Percentiles rank a stretch among this genome's conserved stretches.
Evolutionary conservation across 192 early-diverging fungal species (phyloP).

Genomic region (Coemansia nantahalensis): DNA sequence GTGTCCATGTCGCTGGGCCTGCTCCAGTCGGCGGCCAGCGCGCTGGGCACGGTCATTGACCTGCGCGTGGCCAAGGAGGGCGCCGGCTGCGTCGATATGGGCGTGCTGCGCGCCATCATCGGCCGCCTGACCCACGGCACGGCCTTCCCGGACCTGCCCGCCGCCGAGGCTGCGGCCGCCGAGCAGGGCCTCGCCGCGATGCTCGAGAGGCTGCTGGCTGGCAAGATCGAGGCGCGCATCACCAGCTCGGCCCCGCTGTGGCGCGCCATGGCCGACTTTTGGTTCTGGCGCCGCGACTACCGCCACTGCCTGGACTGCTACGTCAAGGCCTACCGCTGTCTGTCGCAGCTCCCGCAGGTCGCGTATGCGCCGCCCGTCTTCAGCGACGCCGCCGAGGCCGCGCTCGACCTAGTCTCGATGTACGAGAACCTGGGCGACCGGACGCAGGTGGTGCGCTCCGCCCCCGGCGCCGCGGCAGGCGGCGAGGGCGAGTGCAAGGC

Average conservation of each 20-base stretch:
- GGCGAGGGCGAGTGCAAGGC: conserved; percentile 39
- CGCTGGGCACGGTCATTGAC: conserved; percentile 79
- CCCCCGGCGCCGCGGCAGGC: conserved; percentile 16
- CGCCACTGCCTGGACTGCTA: conserved; percentile 74
- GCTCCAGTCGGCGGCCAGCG: conserved; percentile 78
- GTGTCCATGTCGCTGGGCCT: conserved; percentile 67
- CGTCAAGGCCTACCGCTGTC: conserved; percentile 79
- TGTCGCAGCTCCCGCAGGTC: conserved; percentile 74
- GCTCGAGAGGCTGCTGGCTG: conserved; percentile 64
- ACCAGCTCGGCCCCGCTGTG: conserved; percentile 73
- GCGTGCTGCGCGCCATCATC: conserved; percentile 74
- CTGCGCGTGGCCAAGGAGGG: conserved; percentile 58
- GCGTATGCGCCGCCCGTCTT: conserved; percentile 70
- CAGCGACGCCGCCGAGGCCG: conserved; percentile 63
- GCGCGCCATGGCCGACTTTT: conserved; percentile 74
- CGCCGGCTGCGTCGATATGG: conserved; percentile 75
- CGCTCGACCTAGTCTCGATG: conserved; percentile 73
- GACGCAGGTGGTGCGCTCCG: conserved; percentile 43
- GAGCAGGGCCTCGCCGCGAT: conserved; percentile 19
- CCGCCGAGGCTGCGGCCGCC: conserved; percentile 52
- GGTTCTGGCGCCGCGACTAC: conserved; percentile 61
- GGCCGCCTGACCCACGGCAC: conserved; percentile 57
- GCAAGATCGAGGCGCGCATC: conserved; percentile 73
- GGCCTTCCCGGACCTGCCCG: conserved; percentile 14
- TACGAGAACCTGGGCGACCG: conserved; percentile 73